Percentiles rank a stretch among this genome's conserved stretches.
Conservation (phyloP, 2,329 filamentous ascomycete species). For the Aschersonia sp. region DNA sequence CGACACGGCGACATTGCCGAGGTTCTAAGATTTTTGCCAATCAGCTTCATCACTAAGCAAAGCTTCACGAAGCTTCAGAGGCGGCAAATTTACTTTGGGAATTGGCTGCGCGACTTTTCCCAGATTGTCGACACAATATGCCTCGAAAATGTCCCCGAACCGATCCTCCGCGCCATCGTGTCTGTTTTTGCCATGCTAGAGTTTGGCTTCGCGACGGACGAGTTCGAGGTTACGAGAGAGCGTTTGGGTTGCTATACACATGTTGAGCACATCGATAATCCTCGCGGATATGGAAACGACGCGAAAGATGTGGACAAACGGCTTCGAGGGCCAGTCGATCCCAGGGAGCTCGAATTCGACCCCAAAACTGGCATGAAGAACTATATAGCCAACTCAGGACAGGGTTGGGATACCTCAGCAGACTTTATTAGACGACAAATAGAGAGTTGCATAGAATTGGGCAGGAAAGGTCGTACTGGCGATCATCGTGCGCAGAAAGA, state of each 20-base stretch:
- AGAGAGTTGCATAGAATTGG: slow-evolving; percentile 53
- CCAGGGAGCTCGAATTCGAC: slow-evolving; percentile 52
- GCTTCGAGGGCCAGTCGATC: slow-evolving; percentile 17
- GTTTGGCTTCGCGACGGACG: slow-evolving; percentile 55
- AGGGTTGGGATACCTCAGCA: slow-evolving; percentile 67
- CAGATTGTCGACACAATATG: slow-evolving; percentile 54
- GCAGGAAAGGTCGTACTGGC: slow-evolving; percentile 49
- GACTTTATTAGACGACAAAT: slow-evolving; percentile 65
- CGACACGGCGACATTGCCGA: slow-evolving; percentile 24
- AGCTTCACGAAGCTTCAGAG: slow-evolving; percentile 23
- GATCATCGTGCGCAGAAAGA: slow-evolving; percentile 44
- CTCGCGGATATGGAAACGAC: slow-evolving; percentile 59
- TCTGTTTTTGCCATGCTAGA: slow-evolving; percentile 16
- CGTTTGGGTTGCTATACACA: slow-evolving; percentile 64
- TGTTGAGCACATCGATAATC: slow-evolving; percentile 58
- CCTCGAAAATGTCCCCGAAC: slow-evolving; percentile 15
- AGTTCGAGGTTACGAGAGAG: slow-evolving; percentile 68
- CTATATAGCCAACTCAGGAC: slow-evolving; percentile 72
- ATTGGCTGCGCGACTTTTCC: slow-evolving; percentile 54
- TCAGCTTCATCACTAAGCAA: slow-evolving; percentile 20
- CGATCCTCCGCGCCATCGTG: slow-evolving; percentile 14
- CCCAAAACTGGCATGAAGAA: slow-evolving; percentile 79
- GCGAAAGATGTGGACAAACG: slow-evolving; percentile 57
- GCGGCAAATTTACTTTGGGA: slow-evolving; percentile 21
- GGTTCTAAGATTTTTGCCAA: slow-evolving; percentile 20